These are phyloP conservation scores for Roridomyces roridus DNA, from an alignment of 768 basidiomycete genomes.

Conservation along the genomic window DNA sequence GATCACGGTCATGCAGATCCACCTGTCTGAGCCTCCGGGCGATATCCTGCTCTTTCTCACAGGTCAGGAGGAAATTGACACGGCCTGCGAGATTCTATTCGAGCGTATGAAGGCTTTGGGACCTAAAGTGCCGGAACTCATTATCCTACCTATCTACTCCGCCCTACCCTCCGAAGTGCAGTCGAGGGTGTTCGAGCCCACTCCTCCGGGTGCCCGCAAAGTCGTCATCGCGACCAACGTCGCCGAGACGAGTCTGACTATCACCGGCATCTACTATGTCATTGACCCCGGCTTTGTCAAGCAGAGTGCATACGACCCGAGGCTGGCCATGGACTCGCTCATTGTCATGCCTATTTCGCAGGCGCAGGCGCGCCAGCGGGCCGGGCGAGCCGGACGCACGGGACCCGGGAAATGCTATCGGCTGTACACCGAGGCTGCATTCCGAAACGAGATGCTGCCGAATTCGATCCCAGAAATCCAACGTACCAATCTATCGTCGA, in stretches of 20 bases:
- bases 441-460: constrained; percentile 98
- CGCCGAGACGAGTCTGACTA: constrained; percentile 97
- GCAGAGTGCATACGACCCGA: constrained; percentile 97
- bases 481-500: constrained; percentile 89
- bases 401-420: constrained; percentile 99
- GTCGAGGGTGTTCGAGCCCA: constrained; percentile 96
- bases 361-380: constrained; percentile 94
- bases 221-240: constrained; percentile 99
- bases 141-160: constrained; percentile 97
- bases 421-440: constrained; percentile 97
- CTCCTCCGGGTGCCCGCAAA: constrained; percentile 97
- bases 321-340: constrained; percentile 97
- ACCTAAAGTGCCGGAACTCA: constrained; percentile 96
- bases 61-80: constrained; percentile 99
- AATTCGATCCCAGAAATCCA: constrained; percentile 98
- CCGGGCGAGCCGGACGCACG: constrained; percentile 96
- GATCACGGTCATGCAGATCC: constrained; percentile 99
- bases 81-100: constrained; percentile 93
- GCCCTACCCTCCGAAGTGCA: constrained; percentile 98
- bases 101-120: constrained; percentile 99
- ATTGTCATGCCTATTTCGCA: constrained; percentile 99
- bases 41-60: constrained; percentile 97
- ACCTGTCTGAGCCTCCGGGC: constrained; percentile 96
- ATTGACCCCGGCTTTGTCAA: constrained; percentile 99
- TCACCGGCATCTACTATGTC: constrained; percentile 98